phyloP scores from a whole-genome alignment of 163 green algal species.

The Prototheca stagnorum region DNA sequence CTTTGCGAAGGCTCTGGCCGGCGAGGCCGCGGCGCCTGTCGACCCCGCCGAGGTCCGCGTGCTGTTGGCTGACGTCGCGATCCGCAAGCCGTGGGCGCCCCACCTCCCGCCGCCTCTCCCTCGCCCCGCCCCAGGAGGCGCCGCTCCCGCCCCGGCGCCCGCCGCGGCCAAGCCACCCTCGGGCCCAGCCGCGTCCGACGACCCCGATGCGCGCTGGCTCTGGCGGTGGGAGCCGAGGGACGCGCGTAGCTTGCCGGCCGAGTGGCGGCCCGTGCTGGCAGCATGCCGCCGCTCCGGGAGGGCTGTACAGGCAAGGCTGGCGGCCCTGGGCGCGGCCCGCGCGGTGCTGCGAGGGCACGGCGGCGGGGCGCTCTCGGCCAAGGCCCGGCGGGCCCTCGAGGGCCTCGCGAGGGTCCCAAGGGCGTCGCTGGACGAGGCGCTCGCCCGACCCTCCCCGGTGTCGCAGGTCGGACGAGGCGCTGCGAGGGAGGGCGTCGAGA shows the following conservation, averaged over 20 bases:
- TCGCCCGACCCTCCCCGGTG: neutral
- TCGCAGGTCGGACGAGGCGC: neutral
- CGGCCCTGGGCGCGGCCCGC: neutral
- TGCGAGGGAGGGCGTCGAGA: neutral
- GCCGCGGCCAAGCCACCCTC: too few species aligned
- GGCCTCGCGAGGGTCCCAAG: neutral
- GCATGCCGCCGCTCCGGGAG: slow-evolving; percentile 2
- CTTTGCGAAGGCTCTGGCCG: too few species aligned
- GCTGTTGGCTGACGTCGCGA: too few species aligned
- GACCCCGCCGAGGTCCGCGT: too few species aligned
- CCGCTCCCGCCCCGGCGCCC: too few species aligned
- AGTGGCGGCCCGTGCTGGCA: slow-evolving; percentile 1
- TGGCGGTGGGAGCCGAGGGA: slow-evolving; percentile 27
- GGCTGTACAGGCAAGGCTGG: neutral
- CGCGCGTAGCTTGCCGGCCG: slow-evolving; percentile 6
- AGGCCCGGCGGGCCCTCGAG: neutral
- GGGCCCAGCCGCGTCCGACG: slow-evolving; percentile 1
- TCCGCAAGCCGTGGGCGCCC: neutral
- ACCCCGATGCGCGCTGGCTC: neutral
- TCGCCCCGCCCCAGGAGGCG: neutral
- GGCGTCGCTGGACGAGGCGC: neutral
- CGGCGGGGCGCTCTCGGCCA: neutral
- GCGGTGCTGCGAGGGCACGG: neutral
- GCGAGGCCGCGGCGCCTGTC: too few species aligned
- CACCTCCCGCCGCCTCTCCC: neutral